Conservation (phyloP, 2,329 filamentous ascomycete species). For the Botrytis elliptica region DNA sequence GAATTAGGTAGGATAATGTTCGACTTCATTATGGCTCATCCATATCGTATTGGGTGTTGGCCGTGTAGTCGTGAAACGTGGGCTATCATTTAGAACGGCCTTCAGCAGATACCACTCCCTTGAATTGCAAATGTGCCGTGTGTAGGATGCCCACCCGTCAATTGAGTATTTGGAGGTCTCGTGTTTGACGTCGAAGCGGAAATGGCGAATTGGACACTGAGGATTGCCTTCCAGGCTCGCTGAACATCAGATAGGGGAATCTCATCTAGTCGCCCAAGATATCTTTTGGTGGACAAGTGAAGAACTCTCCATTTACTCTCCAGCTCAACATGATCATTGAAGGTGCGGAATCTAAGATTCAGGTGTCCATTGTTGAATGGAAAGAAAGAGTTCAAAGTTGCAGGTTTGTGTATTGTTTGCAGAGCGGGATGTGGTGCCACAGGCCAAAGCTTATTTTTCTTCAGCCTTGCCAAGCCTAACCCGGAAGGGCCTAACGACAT, state of each 20-base stretch:
- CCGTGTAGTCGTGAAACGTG: background rate
- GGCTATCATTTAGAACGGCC: background rate
- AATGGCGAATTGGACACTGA: background rate
- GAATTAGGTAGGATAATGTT: background rate
- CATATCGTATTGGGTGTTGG: background rate
- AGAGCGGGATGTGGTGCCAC: background rate
- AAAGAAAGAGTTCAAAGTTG: background rate
- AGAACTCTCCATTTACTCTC: background rate
- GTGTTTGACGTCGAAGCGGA: background rate
- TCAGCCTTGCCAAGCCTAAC: background rate
- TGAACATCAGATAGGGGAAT: background rate
- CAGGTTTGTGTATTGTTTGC: background rate
- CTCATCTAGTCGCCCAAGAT: background rate
- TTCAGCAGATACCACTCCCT: background rate
- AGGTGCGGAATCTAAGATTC: background rate
- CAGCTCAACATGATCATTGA: background rate
- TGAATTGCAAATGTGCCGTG: background rate
- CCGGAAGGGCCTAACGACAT: background rate
- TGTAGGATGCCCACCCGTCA: background rate
- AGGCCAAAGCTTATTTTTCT: background rate
- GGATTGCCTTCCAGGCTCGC: background rate
- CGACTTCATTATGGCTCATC: background rate
- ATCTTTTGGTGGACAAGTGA: background rate
- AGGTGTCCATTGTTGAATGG: background rate
- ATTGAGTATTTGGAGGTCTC: background rate